phyloP scores from a whole-genome alignment of 768 basidiomycete genomes.

The Daedaleopsis nitida region DNA sequence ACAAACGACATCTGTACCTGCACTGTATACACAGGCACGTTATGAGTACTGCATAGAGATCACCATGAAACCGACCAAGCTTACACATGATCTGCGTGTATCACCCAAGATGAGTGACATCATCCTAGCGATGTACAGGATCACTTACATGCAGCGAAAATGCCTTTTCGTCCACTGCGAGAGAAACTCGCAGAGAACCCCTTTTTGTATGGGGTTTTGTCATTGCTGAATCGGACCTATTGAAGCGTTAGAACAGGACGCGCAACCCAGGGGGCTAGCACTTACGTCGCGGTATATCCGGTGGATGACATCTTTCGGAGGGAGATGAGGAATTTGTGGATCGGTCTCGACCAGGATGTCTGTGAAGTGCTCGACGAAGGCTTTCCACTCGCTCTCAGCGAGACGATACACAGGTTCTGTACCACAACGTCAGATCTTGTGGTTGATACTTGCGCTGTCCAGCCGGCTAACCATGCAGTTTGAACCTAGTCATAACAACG shows the following conservation, averaged over 20 bases:
- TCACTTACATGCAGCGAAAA: slow-evolving; percentile 81
- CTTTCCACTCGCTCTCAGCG: slow-evolving; percentile 89
- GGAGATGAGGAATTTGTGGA: slow-evolving; percentile 81
- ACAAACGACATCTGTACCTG: slow-evolving; percentile 26
- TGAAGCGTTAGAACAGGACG: not conserved
- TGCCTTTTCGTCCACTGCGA: slow-evolving; percentile 86
- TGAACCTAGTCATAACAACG: slow-evolving; percentile 4
- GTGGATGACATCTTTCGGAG: slow-evolving; percentile 90
- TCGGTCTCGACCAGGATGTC: slow-evolving; percentile 71
- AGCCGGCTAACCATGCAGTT: slow-evolving; percentile 8
- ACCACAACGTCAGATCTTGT: not conserved
- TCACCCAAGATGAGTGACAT: not conserved
- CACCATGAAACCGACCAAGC: slow-evolving; percentile 21
- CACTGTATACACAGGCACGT: not conserved
- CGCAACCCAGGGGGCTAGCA: slow-evolving; percentile 6
- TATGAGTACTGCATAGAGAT: not conserved
- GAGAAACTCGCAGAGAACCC: slow-evolving; percentile 83
- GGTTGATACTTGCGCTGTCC: not conserved
- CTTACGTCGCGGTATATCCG: slow-evolving; percentile 89
- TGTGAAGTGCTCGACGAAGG: slow-evolving; percentile 75
- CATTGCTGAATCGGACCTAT: slow-evolving; percentile 87
- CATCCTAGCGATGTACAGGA: not conserved
- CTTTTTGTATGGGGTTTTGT: slow-evolving; percentile 95
- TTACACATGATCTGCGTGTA: slow-evolving; percentile 61
- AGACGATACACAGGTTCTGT: slow-evolving; percentile 77